phyloP scores from a whole-genome alignment of 139 green algal genomes.

The Micromonas pusilla region DNA sequence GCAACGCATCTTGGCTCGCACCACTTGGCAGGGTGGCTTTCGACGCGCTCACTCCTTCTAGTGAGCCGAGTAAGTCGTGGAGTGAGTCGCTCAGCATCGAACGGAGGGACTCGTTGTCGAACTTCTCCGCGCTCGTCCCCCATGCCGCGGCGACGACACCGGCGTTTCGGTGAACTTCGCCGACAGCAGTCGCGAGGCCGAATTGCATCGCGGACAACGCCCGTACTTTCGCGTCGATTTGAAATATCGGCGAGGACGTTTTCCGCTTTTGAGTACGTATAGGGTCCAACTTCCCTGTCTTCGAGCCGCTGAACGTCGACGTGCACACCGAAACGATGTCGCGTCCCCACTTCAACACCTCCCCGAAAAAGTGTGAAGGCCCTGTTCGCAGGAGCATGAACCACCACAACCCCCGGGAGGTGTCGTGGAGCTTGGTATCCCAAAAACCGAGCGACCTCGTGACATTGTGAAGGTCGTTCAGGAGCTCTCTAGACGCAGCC shows the following conservation, averaged over 20 bases:
- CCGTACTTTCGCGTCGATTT: background rate
- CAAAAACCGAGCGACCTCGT: slow-evolving; percentile 14
- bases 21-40: too few relatives aligned
- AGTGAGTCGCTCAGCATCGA: background rate
- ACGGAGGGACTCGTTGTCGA: background rate
- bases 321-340: background rate
- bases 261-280: background rate
- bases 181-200: background rate
- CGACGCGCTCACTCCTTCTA: too few relatives aligned
- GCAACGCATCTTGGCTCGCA: too few relatives aligned
- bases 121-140: background rate
- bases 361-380: background rate
- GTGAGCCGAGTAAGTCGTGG: too few relatives aligned
- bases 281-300: too few relatives aligned
- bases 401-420: background rate
- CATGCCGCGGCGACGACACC: background rate
- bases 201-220: slow-evolving; percentile 8
- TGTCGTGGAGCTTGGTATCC: slow-evolving; percentile 1
- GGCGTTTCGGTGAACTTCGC: slow-evolving; percentile 14
- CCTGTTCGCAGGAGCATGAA: background rate
- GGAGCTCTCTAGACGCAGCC: background rate
- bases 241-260: background rate
- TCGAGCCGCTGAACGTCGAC: too few relatives aligned
- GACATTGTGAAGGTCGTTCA: background rate
- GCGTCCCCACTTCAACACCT: background rate